These are phyloP conservation scores for Xylaria telfairii DNA, from an alignment of 495 filamentous ascomycete species.

Conservation along the genomic window DNA sequence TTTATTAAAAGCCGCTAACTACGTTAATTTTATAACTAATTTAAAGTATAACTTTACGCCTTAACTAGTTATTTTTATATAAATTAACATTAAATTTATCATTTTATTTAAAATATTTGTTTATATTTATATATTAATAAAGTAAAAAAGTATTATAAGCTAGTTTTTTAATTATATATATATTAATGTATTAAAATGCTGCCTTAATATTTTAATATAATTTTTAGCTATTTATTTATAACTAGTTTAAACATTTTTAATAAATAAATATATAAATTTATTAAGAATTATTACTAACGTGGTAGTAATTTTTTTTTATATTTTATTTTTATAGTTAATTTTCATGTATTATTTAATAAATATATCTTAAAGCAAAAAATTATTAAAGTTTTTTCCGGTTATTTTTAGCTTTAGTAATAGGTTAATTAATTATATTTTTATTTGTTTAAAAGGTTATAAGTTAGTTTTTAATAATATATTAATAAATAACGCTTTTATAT, in stretches of 20 bases:
- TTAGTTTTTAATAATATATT: too few species aligned
- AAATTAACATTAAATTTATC: neutral
- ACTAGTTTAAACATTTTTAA: neutral
- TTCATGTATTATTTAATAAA: neutral
- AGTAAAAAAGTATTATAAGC: neutral
- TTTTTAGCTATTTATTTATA: conserved; percentile 1
- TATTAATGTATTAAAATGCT: neutral
- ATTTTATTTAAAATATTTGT: neutral
- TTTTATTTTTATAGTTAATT: neutral
- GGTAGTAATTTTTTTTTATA: neutral
- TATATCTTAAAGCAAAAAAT: too few species aligned
- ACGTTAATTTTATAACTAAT: neutral
- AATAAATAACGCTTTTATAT: too few species aligned
- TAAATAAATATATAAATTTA: neutral
- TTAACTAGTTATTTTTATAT: neutral
- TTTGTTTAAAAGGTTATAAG: too few species aligned
- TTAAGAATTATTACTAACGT: neutral
- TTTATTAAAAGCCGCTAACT: neutral
- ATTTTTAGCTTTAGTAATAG: neutral
- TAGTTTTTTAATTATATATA: neutral
- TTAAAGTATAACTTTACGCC: neutral
- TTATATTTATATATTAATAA: neutral
- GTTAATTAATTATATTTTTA: too few species aligned
- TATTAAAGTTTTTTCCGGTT: neutral
- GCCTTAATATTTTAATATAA: neutral